A percentile compares a stretch with the other conserved stretches of the same genome.
Evolutionary conservation across 257 asterid species (phyloP).

Genomic region (Solanum tarijense): DNA sequence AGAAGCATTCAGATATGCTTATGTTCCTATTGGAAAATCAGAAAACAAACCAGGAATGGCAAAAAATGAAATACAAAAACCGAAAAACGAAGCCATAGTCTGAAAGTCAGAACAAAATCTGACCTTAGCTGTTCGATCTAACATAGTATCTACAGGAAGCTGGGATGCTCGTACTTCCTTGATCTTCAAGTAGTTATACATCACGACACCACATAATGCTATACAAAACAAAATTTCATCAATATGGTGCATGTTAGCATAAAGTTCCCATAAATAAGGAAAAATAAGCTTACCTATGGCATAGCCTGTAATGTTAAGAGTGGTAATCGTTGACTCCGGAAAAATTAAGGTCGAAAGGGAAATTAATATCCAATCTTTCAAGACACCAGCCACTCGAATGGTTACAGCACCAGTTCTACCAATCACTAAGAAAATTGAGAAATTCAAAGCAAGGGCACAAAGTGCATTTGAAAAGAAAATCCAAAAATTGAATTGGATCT

Average conservation of each 20-base stretch:
- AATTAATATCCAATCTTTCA: conserved; percentile 96
- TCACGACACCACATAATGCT: conserved; percentile 86
- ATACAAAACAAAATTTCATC: conserved; percentile 10
- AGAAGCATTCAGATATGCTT: background rate
- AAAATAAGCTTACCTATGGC: conserved; percentile 58
- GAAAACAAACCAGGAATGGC: background rate
- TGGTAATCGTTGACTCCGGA: conserved; percentile 87
- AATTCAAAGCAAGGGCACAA: conserved; percentile 87
- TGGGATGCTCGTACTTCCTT: conserved; percentile 49
- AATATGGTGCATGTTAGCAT: background rate
- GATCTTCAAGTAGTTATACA: conserved; percentile 61
- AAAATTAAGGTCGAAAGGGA: conserved; percentile 86
- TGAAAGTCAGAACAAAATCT: background rate
- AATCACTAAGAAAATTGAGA: conserved; percentile 85
- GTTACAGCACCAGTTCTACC: conserved; percentile 99
- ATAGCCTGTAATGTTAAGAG: conserved; percentile 80
- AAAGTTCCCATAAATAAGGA: conserved; percentile 1
- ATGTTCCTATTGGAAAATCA: background rate
- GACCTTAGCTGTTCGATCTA: conserved; percentile 54
- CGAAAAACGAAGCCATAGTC: background rate
- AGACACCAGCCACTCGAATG: conserved; percentile 91
- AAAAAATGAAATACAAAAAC: background rate
- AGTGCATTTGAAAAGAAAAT: conserved; percentile 97
- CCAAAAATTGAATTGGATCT: conserved; percentile 80
- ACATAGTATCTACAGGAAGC: conserved; percentile 28